Evolutionary conservation across 2,329 filamentous ascomycete species (phyloP).

Genomic region (Trichoderma guizhouense): DNA sequence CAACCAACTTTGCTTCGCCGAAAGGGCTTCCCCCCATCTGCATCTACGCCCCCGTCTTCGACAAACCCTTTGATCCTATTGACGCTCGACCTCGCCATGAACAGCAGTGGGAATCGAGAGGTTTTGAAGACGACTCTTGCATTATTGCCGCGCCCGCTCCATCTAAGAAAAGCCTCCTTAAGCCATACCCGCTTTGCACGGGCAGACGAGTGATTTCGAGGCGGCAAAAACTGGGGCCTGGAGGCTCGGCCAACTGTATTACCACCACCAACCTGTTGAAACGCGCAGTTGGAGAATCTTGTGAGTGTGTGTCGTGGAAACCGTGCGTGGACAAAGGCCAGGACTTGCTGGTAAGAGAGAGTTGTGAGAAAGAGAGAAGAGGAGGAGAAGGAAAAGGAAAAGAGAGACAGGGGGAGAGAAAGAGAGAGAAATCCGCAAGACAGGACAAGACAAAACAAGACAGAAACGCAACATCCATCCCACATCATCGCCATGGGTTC

Average conservation of each 20-base stretch:
- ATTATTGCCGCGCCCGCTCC: not conserved
- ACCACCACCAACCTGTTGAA: not conserved
- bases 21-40: not conserved
- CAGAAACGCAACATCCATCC: not conserved
- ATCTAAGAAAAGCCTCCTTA: not conserved
- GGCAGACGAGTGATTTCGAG: conserved; percentile 9
- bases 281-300: not conserved
- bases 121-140: not conserved
- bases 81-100: conserved; percentile 3
- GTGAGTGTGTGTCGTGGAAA: not conserved
- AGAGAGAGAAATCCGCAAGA: not conserved
- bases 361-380: not conserved
- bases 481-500: conserved; percentile 25
- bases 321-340: not conserved
- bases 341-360: not conserved
- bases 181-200: conserved; percentile 3
- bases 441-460: not conserved
- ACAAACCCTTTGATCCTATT: not conserved
- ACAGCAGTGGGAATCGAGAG: not conserved
- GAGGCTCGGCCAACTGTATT: conserved; percentile 5
- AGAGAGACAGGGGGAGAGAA: not conserved
- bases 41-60: not conserved
- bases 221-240: conserved; percentile 14
- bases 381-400: not conserved
- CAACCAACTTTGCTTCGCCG: not conserved